Evolutionary conservation across 2,329 filamentous ascomycete species (phyloP), one percentile per base, ranked within the genome.

Genomic region (Colletotrichum shisoi): DNA sequence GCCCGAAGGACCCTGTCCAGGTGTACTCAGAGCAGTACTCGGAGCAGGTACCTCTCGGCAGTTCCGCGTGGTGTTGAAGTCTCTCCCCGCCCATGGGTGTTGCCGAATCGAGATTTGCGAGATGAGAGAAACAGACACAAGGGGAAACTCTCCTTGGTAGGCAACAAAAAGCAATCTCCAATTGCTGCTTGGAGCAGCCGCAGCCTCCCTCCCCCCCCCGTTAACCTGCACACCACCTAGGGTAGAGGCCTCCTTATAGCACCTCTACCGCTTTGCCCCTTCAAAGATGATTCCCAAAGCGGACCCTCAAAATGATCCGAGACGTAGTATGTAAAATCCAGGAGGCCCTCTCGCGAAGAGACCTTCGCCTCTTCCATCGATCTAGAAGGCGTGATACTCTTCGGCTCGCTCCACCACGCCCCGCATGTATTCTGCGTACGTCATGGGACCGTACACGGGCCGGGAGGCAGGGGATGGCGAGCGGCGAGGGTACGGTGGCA

Each of bases 401-500:
- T 15, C 37, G 5, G 34, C 37, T 3, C 39, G 15, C 46, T 63
- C 60, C 34, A 58, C 48, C 17, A 67, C 11, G 12, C 45, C 24
- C 19, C 44, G 31, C 49, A 62, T 56, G 1, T 62, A 56, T 49
- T 66, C 63, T 17, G 21, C 63, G 34, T 62, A 49, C 5, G 64
- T 67, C 15, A 63, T 56, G 2, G 59, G 64, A n/a, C 53, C 61
- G 4, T 27, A 63, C 19, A 52, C 45, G 1, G 64, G 34, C 17
- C 19, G 24, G 12, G 60, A 54, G 17, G n/a, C 9, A 3, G 64
- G 64, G n/a, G 64, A 48, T 40, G n/a, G 52, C 15, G 64, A 31
- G 46, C 63, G 51, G 31, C 53, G 60, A 15, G 64, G 64, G 54
- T 67, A 67, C 19, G 52, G 37, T 4, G 45, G 45, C 8, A 34